Percentiles rank a stretch among this genome's conserved stretches.
Evolutionary conservation across 176 grass and related monocot species (phyloP).

Genomic region (Musa schizocarpa): DNA sequence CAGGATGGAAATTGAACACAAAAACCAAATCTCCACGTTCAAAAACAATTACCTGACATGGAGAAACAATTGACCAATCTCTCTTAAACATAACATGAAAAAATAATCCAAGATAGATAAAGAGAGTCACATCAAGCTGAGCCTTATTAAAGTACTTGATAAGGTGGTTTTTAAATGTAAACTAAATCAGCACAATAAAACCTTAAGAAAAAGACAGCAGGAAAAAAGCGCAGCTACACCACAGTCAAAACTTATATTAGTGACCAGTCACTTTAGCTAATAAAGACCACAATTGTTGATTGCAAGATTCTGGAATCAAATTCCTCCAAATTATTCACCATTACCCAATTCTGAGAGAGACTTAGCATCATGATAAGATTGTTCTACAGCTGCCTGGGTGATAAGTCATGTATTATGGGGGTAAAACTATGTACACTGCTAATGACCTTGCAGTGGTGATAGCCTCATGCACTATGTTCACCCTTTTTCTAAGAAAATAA

Average conservation of each 20-base stretch:
- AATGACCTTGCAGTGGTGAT: too few species aligned
- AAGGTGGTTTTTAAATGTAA: not conserved
- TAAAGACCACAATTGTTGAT: too few species aligned
- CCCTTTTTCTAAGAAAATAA: not conserved
- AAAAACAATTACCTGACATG: constrained; percentile 79
- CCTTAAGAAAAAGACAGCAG: not conserved
- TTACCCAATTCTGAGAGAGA: too few species aligned
- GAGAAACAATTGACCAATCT: constrained; percentile 8
- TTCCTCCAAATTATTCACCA: too few species aligned
- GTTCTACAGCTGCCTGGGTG: too few species aligned
- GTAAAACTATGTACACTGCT: too few species aligned
- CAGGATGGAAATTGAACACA: constrained; percentile 95
- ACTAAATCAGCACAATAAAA: not conserved
- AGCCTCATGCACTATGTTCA: too few species aligned
- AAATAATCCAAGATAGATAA: constrained; percentile 16
- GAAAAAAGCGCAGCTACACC: not conserved
- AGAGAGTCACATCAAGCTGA: not conserved
- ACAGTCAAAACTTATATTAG: not conserved
- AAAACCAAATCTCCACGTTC: constrained; percentile 92
- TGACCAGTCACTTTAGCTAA: too few species aligned
- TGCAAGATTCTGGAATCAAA: too few species aligned
- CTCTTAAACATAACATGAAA: not conserved
- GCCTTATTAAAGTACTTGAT: not conserved
- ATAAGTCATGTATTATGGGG: too few species aligned
- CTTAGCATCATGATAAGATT: too few species aligned